Evolutionary conservation across 345 rosid genomes (phyloP), one percentile per base, ranked within the genome.

Genomic region (Noccaea caerulescens): DNA sequence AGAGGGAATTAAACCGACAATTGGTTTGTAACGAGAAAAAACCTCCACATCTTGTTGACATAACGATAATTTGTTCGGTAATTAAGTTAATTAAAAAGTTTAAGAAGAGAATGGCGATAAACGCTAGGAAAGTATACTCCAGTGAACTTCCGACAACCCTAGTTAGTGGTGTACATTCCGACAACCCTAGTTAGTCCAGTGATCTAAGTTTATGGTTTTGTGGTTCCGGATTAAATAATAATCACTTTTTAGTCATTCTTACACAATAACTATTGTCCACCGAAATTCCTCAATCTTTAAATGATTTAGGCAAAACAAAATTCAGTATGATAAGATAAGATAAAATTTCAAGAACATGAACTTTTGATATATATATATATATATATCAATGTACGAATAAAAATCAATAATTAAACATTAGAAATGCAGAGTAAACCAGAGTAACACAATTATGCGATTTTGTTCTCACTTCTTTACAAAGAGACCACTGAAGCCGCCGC

Each of bases 401-500:
- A 27, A 27, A 10, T 37, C 39, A 47, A 14, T 42, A 27, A 46
- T 4, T 27, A 8, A 12, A 58, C 41, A 46, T 46, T 2, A 1
- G 8, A 13, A 70, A 38, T 59, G 34, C 53, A 16, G n/a, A 69
- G 30, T 69, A 58, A 46, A 45, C 23, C 0, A 23, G 53, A 58
- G 23, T 47, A 25, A 47, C 18, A 61, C 39, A 63, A 44, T 27
- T 27, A 27, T 27, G 30, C 4, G 30, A 3, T 4, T 34, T 52
- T 13, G 3, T 12, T 63, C 39, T 79, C 80, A 78, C 55, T 84
- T 81, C 87, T 88, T 84, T 23, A 85, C 87, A 55, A 89, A 89
- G n/a, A 89, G 93, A 37, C 88, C 91, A 27, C 89, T 85, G 37
- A 85, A 80, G 11, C 84, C 86, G 14, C 82, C 87, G 32, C 81